A percentile compares a stretch with the other conserved stretches of the same genome.
These are phyloP conservation scores for Penicillium crustosum DNA, from an alignment of 2,329 filamentous ascomycete genomes.

Conservation along the genomic window DNA sequence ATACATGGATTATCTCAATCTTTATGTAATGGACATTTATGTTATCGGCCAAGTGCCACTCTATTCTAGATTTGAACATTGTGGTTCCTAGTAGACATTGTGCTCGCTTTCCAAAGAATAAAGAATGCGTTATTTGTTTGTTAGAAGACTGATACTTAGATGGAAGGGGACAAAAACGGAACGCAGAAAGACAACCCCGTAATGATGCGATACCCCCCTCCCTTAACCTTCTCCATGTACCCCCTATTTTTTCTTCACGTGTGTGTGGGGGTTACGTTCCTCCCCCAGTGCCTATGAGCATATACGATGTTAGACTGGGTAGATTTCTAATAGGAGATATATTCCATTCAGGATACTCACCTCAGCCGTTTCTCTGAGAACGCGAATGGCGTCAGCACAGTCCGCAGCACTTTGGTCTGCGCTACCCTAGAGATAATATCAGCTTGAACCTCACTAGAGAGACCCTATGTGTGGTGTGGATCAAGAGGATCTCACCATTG, in stretches of 20 bases:
- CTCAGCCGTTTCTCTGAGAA: neutral
- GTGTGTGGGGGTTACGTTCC: neutral
- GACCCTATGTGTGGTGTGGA: neutral
- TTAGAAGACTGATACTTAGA: neutral
- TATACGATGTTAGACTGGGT: neutral
- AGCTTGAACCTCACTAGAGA: neutral
- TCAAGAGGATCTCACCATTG: neutral
- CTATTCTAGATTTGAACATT: neutral
- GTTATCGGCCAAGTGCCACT: neutral
- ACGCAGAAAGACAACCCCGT: neutral
- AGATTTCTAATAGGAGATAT: neutral
- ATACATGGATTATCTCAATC: neutral
- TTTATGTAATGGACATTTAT: neutral
- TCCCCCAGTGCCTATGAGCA: neutral
- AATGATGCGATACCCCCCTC: neutral
- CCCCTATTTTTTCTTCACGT: neutral
- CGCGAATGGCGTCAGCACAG: neutral
- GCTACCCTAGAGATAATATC: neutral
- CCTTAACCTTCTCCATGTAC: neutral
- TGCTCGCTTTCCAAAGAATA: neutral
- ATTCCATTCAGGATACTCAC: neutral
- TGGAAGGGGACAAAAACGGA: neutral
- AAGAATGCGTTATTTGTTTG: neutral
- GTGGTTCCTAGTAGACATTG: neutral
- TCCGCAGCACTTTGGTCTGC: too few species aligned